A percentile compares a stretch with the other conserved stretches of the same genome.
Evolutionary conservation across 805 yeast species (phyloP).

Genomic region (Candida maltosa): DNA sequence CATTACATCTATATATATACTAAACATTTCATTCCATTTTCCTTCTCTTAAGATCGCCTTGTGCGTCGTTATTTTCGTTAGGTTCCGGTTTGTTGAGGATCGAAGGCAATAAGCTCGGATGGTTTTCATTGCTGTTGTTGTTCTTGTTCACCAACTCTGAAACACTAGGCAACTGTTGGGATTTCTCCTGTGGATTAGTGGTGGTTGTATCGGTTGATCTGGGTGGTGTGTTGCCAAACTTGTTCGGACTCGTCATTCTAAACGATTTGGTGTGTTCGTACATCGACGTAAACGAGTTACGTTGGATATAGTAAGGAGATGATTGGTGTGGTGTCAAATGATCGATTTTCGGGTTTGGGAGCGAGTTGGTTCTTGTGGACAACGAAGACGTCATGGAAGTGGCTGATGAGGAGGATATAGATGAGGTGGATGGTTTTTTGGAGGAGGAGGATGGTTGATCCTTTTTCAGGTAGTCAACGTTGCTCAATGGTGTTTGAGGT

Average conservation of each 20-base stretch:
- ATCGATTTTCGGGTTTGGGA: conserved; percentile 17
- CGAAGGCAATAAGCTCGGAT: too few relatives aligned
- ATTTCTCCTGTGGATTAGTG: conserved; percentile 4
- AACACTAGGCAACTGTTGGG: conserved; percentile 28
- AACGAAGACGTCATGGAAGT: too few relatives aligned
- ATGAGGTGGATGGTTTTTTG: too few relatives aligned
- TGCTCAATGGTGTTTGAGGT: too few relatives aligned
- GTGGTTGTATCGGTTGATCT: neutral
- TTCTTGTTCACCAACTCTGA: conserved; percentile 36
- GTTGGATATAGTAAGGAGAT: conserved; percentile 11
- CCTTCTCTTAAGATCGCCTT: too few relatives aligned
- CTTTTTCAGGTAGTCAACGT: neutral
- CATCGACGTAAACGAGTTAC: conserved; percentile 19
- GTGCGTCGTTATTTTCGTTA: too few relatives aligned
- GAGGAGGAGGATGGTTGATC: neutral
- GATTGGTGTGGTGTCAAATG: conserved; percentile 5
- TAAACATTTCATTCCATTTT: too few relatives aligned
- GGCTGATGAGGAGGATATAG: too few relatives aligned
- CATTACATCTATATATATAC: too few relatives aligned
- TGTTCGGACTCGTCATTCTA: neutral
- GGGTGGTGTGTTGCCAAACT: neutral
- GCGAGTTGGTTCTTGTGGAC: conserved; percentile 18
- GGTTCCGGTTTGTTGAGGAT: too few relatives aligned
- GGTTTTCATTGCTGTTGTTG: too few relatives aligned
- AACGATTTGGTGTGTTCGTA: conserved; percentile 6